Conservation (phyloP, 164 flowering plant genomes). For the Umbilicus rupestris region DNA sequence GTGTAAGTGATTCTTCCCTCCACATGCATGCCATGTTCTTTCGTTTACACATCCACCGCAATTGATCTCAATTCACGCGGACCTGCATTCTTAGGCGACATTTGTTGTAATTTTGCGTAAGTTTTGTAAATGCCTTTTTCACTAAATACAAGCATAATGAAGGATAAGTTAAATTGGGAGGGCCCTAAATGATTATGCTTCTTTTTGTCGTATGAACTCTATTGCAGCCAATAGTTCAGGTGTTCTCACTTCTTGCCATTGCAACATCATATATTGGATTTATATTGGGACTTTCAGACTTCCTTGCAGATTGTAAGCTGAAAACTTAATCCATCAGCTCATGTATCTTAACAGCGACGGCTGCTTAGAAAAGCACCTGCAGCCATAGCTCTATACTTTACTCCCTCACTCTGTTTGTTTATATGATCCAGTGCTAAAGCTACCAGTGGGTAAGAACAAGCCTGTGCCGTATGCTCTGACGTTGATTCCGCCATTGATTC, state of each 20-base stretch:
- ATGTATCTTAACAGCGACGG: background rate
- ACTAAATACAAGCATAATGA: background rate
- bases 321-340: background rate
- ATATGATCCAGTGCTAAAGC: slow-evolving; percentile 54
- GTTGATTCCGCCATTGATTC: slow-evolving; percentile 64
- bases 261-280: slow-evolving; percentile 93
- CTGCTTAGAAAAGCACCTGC: background rate
- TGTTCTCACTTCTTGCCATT: slow-evolving; percentile 81
- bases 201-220: background rate
- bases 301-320: slow-evolving; percentile 84
- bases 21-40: background rate
- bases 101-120: background rate
- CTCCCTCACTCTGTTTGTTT: background rate
- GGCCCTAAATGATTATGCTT: background rate
- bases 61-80: background rate
- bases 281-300: slow-evolving; percentile 86
- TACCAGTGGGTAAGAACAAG: slow-evolving; percentile 57
- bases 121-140: background rate
- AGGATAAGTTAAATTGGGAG: background rate
- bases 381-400: background rate
- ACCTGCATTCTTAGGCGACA: background rate
- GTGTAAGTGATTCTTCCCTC: slow-evolving; percentile 37
- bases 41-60: background rate
- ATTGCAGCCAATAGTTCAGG: slow-evolving; percentile 76
- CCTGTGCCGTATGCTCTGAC: slow-evolving; percentile 69